Base-by-base conservation (phyloP, 345 rosid species). In the Ceriops decandra region DNA sequence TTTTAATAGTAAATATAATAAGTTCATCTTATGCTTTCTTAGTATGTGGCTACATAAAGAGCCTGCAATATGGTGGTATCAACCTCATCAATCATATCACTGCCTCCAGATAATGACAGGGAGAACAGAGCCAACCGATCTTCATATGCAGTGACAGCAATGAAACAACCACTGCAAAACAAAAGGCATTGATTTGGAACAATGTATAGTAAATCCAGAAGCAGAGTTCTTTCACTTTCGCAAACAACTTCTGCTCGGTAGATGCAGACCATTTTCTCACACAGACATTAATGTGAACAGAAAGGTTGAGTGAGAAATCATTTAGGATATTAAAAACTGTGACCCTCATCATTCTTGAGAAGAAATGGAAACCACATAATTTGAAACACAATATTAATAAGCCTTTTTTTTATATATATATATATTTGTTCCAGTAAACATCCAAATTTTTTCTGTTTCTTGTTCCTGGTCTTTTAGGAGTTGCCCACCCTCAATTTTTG, bases 71-170 rank as follows among this genome's bases (percentile, higher is more conserved):
- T 13, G 31, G 17, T 52, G 16, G 52, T 68, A 82, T 63, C 35
- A 63, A 84, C 98, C 98, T 95, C 74, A 69, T 83, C 89, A 81
- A 87, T 77, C 64, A 86, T 84, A 77, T 86, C 83, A 72, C 82
- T 84, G 70, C 85, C 82, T 69, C 73, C 83, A 76, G 86, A 84
- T 70, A 75, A 24, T 61, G 98, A 87, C 71, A 95, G 84, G 52
- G 98, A 87, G 77, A 91, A 91, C 31, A 91, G 76, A 75, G 90
- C 93, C 79, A 95, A 77, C 57, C 70, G 84, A 60, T 91, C 99
- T 72, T 85, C 93, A 77, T 95, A 87, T 63, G 95, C 97, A 71
- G 93, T 87, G 33, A 81, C 85, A 80, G 96, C 96, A 73, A 95
- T 70, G 71, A 81, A 91, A 67, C 75, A 75, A 57, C 99, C 99